Evolutionary conservation across 169 alveolate species (phyloP).

Genomic region (Cryptosporidium andersoni): DNA sequence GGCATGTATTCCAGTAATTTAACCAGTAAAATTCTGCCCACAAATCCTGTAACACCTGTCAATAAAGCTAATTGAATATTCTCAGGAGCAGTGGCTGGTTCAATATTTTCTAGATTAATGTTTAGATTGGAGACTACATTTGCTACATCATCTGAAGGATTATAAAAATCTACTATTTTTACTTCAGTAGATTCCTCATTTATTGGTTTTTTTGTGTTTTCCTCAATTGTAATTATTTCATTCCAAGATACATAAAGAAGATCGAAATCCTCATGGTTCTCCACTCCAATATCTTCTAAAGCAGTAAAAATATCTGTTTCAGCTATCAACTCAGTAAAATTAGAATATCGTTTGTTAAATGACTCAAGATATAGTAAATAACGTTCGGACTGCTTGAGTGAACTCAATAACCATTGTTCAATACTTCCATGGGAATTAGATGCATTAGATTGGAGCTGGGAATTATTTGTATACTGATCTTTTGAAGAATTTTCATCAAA

Average conservation of each 20-base stretch:
- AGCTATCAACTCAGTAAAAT: slow-evolving; percentile 66
- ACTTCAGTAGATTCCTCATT: slow-evolving; percentile 7
- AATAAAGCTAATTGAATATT: slow-evolving; percentile 72
- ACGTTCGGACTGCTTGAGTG: slow-evolving; percentile 75
- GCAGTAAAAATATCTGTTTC: slow-evolving; percentile 76
- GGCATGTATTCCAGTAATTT: slow-evolving; percentile 52
- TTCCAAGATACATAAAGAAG: slow-evolving; percentile 76
- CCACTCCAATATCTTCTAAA: slow-evolving; percentile 73
- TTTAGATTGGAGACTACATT: slow-evolving; percentile 26
- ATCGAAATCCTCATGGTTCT: slow-evolving; percentile 74
- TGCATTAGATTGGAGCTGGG: not conserved
- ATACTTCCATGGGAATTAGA: slow-evolving; percentile 49
- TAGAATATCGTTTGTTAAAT: slow-evolving; percentile 67
- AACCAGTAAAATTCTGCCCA: slow-evolving; percentile 76
- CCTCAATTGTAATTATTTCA: slow-evolving; percentile 66
- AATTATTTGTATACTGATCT: not conserved
- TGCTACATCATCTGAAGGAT: slow-evolving; percentile 74
- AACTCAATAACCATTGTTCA: slow-evolving; percentile 77
- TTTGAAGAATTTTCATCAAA: not conserved
- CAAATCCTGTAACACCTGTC: slow-evolving; percentile 80
- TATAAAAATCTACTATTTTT: slow-evolving; percentile 43
- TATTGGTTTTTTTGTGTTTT: slow-evolving; percentile 2
- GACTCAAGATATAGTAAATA: slow-evolving; percentile 74
- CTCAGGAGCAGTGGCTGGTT: slow-evolving; percentile 70
- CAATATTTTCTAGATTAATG: slow-evolving; percentile 67